A percentile compares a stretch with the other conserved stretches of the same genome.
Conservation (phyloP, 208 protist species). For the Trypanosomatidae sp. region DNA sequence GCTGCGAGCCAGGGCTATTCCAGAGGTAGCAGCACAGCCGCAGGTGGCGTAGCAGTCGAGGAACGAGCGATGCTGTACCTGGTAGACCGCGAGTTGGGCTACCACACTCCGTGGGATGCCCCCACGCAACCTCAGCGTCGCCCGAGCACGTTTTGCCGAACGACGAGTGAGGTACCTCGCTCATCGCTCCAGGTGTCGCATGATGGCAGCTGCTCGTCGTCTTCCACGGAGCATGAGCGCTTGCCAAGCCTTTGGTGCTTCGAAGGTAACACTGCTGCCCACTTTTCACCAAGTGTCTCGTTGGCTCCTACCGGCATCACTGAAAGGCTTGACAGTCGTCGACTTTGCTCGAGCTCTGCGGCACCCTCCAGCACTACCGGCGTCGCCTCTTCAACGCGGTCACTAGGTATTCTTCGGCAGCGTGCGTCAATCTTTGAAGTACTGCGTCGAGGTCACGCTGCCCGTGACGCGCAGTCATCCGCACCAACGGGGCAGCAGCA, state of each 20-base stretch:
- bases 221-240: background rate
- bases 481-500: background rate
- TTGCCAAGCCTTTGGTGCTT: slow-evolving; percentile 9
- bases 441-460: slow-evolving; percentile 5
- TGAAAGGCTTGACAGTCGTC: background rate
- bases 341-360: background rate
- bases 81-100: slow-evolving; percentile 23
- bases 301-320: background rate
- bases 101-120: background rate
- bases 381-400: background rate
- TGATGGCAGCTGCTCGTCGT: background rate
- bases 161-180: background rate
- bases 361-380: background rate
- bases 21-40: background rate
- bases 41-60: slow-evolving; percentile 8
- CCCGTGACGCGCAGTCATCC: background rate
- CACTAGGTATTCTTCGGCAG: slow-evolving; percentile 10
- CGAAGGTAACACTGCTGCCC: slow-evolving; percentile 6
- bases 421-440: slow-evolving; percentile 27
- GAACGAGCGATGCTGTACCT: slow-evolving; percentile 25
- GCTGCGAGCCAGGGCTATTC: background rate
- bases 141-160: background rate
- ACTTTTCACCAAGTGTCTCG: background rate
- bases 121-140: background rate
- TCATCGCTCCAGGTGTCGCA: background rate